Evolutionary conservation across 208 protist species (phyloP), one percentile per base, ranked within the genome.

Genomic region (Acanthamoeba sp.): DNA sequence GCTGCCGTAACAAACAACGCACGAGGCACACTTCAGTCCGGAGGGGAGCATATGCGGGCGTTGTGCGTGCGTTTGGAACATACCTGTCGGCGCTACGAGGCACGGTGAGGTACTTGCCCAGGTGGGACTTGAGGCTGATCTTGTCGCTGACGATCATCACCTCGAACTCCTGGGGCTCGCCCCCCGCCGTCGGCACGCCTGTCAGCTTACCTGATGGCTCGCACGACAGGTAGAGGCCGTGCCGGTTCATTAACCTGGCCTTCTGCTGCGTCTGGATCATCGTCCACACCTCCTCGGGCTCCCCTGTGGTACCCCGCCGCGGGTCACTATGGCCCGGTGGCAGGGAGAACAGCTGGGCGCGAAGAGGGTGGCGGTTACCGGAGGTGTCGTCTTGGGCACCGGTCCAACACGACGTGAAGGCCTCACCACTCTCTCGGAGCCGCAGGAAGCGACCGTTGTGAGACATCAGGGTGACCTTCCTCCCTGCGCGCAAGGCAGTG

Each of bases 131-230:
- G 64, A 71, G 7, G 64, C 64, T 71, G 64, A 71, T 34, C 64
- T 71, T 71, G 62, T 36, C 62, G 62, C 36, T 71, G 62, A 36
- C 62, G 62, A 71, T 71, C 62, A 71, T 71, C 62, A 71, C 62
- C 32, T 71, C 62, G n/a, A 71, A 71, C 62, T 71, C 62, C 27
- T 18, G 1, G 10, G 2, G 20, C n/a, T 71, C 62, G 2, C 62
- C 62, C 27, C 62, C 36, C 62, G 9, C 62, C 62, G 22, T 7
- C 6, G 62, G 62, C 62, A 71, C 62, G 62, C 62, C 62, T 36
- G 22, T 16, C 10, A 71, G 62, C n/a, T 29, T 57, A 57, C 50
- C 50, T 2, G 62, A 71, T 2, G 62, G 27, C 27, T 71, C 14
- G 62, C 62, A 71, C 10, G 62, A 71, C 62, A 71, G 62, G 32